Percentiles rank a stretch among this genome's conserved stretches.
Conservation (phyloP, 1,284 basidiomycete genomes). For the Malassezia brasiliensis region DNA sequence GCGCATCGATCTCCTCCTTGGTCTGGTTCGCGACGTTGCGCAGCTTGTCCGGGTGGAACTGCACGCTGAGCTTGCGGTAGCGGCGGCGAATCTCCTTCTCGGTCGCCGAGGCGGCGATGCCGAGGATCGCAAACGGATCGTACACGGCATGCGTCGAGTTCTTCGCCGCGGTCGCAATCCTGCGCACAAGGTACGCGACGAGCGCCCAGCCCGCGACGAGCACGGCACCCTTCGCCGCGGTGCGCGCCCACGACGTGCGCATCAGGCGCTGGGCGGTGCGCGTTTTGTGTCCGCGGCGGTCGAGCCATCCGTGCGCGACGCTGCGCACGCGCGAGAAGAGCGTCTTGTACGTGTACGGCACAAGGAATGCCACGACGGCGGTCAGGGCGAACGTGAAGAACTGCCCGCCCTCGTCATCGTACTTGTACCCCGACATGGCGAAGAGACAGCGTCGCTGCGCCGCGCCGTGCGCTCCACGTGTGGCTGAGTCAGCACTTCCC, state of each 20-base stretch:
- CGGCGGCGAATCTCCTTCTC: constrained; percentile 94
- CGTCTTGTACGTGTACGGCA: constrained; percentile 41
- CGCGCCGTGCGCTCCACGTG: constrained; percentile 4
- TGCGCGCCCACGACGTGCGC: not conserved
- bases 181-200: constrained; percentile 62
- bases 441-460: not conserved
- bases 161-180: constrained; percentile 54
- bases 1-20: constrained; percentile 72
- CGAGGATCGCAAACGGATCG: constrained; percentile 89
- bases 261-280: constrained; percentile 18
- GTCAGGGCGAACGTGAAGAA: constrained; percentile 47
- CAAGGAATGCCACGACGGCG: constrained; percentile 38
- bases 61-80: constrained; percentile 69
- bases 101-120: constrained; percentile 65
- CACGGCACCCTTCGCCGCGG: constrained; percentile 14
- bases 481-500: constrained; percentile 4
- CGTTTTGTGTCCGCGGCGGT: constrained; percentile 39
- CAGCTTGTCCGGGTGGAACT: constrained; percentile 85
- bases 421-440: constrained; percentile 47
- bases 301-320: constrained; percentile 30
- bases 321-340: constrained; percentile 13
- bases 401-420: constrained; percentile 47
- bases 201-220: constrained; percentile 65
- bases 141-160: constrained; percentile 55
- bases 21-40: constrained; percentile 71